A percentile compares a stretch with the other conserved stretches of the same genome.
phyloP scores from a whole-genome alignment of 2,329 filamentous ascomycete species.

The Blumeria hordei region DNA sequence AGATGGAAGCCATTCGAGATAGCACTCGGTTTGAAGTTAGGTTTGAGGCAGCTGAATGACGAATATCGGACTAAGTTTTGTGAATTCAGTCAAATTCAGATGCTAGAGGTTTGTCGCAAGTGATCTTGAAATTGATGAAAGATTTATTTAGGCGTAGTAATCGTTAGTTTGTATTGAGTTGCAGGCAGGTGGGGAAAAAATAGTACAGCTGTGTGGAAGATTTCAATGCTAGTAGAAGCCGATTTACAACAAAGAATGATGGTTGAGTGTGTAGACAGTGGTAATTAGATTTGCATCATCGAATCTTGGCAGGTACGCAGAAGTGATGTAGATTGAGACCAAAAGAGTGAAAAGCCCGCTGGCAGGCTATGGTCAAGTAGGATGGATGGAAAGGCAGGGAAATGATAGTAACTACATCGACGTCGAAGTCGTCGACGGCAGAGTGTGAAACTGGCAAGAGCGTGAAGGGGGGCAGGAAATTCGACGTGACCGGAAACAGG shows the following conservation, averaged over 20 bases:
- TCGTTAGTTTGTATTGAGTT: neutral
- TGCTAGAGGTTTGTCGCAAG: neutral
- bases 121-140: neutral
- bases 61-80: neutral
- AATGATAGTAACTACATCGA: neutral
- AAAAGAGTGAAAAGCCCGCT: constrained; percentile 34
- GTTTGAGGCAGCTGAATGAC: neutral
- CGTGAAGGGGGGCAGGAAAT: too few relatives aligned
- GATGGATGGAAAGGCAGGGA: neutral
- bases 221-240: neutral
- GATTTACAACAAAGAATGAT: neutral
- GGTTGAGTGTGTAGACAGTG: neutral
- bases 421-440: too few relatives aligned
- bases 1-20: neutral
- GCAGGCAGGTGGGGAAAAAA: neutral
- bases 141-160: neutral
- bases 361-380: constrained; percentile 21
- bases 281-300: neutral
- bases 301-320: neutral
- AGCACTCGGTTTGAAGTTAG: neutral
- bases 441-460: too few relatives aligned
- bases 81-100: neutral
- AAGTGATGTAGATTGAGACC: constrained; percentile 18
- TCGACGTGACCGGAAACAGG: too few relatives aligned
- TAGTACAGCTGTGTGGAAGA: too few relatives aligned